These are phyloP conservation scores for Echinosophora koreensis DNA, from an alignment of 306 rosid species.

Conservation along the genomic window DNA sequence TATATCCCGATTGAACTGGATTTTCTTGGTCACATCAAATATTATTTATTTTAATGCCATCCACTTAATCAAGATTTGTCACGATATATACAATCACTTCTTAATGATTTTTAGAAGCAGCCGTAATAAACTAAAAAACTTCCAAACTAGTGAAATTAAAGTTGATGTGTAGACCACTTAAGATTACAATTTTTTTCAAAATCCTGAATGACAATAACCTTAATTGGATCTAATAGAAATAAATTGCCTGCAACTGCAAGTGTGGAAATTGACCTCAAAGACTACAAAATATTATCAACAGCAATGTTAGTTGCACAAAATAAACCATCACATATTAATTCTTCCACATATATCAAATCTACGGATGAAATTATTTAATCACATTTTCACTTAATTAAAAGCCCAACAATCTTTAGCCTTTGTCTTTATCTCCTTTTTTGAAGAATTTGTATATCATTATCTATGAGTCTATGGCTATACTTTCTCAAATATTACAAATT, in stretches of 20 bases:
- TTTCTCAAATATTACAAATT: not conserved
- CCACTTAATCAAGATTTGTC: not conserved
- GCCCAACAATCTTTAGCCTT: not conserved
- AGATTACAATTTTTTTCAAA: not conserved
- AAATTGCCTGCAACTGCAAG: not conserved
- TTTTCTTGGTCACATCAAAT: slow-evolving; percentile 32
- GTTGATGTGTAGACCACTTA: not conserved
- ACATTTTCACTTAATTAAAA: too few species aligned
- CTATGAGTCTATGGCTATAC: not conserved
- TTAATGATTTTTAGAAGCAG: slow-evolving; percentile 12
- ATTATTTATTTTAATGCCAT: slow-evolving; percentile 4
- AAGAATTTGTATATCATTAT: not conserved
- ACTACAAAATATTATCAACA: not conserved
- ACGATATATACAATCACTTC: slow-evolving; percentile 36
- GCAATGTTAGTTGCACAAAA: too few species aligned
- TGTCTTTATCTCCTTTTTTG: not conserved
- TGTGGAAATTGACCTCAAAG: not conserved
- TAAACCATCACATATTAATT: too few species aligned
- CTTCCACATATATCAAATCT: too few species aligned
- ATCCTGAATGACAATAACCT: not conserved
- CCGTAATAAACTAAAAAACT: not conserved
- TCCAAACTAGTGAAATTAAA: not conserved
- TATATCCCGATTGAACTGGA: slow-evolving; percentile 9
- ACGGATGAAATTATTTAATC: too few species aligned
- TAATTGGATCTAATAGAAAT: not conserved